A percentile compares a stretch with the other conserved stretches of the same genome.
phyloP scores from a whole-genome alignment of 1,284 basidiomycete species.

The Agroathelia rolfsii region DNA sequence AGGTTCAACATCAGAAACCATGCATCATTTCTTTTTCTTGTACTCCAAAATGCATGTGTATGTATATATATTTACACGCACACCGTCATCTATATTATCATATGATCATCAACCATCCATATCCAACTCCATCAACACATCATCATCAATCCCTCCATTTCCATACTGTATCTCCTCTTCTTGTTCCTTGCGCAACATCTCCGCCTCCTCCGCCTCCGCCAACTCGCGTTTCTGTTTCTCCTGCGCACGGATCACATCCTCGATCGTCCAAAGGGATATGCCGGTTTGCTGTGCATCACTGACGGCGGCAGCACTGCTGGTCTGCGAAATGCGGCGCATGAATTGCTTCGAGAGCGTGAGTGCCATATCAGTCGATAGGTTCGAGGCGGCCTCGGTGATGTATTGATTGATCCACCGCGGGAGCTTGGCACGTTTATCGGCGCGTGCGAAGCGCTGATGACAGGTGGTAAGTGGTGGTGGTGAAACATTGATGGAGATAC shows the following conservation, averaged over 20 bases:
- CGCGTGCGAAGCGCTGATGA: conserved; percentile 86
- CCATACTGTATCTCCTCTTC: conserved; percentile 56
- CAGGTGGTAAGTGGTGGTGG: conserved; percentile 7
- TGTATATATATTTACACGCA: too few relatives aligned
- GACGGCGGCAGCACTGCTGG: too few relatives aligned
- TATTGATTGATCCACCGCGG: conserved; percentile 99
- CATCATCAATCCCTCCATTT: conserved; percentile 66
- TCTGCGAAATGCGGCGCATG: conserved; percentile 96
- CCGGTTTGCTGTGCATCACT: conserved; percentile 95
- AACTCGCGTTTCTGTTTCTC: conserved; percentile 60
- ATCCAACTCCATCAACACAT: conserved; percentile 53
- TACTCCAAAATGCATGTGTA: too few relatives aligned
- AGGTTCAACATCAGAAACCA: too few relatives aligned
- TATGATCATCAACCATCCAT: conserved; percentile 18
- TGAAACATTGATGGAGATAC: too few relatives aligned
- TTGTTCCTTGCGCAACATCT: conserved; percentile 24
- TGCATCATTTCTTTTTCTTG: too few relatives aligned
- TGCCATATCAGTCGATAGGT: conserved; percentile 98
- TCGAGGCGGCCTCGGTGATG: conserved; percentile 94
- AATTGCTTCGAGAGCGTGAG: conserved; percentile 93
- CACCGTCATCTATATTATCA: not conserved
- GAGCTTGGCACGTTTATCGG: conserved; percentile 94
- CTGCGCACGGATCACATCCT: conserved; percentile 76
- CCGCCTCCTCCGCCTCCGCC: conserved; percentile 33
- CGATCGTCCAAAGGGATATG: conserved; percentile 88